These are phyloP conservation scores for Bipolaris oryzae DNA, from an alignment of 2,329 filamentous ascomycete species.

Conservation along the genomic window DNA sequence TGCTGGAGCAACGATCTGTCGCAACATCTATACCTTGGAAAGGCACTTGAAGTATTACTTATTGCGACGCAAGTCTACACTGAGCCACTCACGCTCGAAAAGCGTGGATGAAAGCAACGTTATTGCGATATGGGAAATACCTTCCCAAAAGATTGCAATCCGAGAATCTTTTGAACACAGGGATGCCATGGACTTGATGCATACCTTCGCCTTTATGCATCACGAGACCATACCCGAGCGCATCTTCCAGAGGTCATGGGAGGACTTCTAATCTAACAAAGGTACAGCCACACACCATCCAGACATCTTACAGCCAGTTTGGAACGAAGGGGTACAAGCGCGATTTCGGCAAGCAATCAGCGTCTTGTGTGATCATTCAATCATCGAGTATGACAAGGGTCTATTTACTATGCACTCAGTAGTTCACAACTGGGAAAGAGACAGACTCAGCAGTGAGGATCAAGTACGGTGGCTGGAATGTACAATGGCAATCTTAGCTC, in stretches of 20 bases:
- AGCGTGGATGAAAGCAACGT: neutral
- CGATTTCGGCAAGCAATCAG: constrained; percentile 22
- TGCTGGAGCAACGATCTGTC: constrained; percentile 34
- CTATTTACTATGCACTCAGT: constrained; percentile 43
- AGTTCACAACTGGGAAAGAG: constrained; percentile 43
- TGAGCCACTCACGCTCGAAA: constrained; percentile 15
- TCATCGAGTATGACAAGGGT: constrained; percentile 31
- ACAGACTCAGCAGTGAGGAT: constrained; percentile 24
- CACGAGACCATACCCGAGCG: constrained; percentile 34
- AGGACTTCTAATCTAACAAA: neutral
- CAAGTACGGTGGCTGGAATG: constrained; percentile 39
- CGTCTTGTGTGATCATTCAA: constrained; percentile 26
- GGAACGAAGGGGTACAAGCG: constrained; percentile 2
- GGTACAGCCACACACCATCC: neutral
- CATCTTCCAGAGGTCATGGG: constrained; percentile 22
- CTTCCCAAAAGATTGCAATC: constrained; percentile 26
- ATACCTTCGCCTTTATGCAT: constrained; percentile 43
- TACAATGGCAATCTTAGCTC: constrained; percentile 28
- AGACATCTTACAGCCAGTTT: neutral
- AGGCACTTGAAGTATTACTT: constrained; percentile 32
- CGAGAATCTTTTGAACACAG: constrained; percentile 16
- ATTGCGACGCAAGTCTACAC: constrained; percentile 19
- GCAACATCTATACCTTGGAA: constrained; percentile 29
- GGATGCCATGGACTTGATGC: constrained; percentile 44
- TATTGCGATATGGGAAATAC: neutral